Percentiles rank a stretch among this genome's conserved stretches.
Evolutionary conservation across 805 yeast genomes (phyloP).

Genomic region (Myxozyma sirexii): DNA sequence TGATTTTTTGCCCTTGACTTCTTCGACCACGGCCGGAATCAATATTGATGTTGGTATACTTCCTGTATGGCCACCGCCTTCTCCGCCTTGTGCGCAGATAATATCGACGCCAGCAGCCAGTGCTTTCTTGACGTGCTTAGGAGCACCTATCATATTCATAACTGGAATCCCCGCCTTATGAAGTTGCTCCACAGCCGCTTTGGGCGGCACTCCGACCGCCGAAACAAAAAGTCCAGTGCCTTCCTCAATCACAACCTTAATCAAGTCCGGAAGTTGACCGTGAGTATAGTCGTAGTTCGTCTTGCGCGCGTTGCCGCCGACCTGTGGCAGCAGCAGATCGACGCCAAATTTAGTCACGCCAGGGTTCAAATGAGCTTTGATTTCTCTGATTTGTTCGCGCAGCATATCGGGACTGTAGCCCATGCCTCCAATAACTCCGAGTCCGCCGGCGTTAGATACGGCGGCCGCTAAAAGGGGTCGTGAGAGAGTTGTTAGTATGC

Average conservation of each 20-base stretch:
- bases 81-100: constrained; percentile 40
- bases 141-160: constrained; percentile 39
- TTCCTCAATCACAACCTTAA: constrained; percentile 36
- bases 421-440: constrained; percentile 39
- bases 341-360: constrained; percentile 38
- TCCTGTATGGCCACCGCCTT: constrained; percentile 40
- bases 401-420: constrained; percentile 37
- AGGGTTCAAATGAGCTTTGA: constrained; percentile 31
- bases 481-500: constrained; percentile 1
- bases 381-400: constrained; percentile 36
- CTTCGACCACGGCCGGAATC: constrained; percentile 38
- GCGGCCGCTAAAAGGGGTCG: constrained; percentile 39
- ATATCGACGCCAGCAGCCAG: constrained; percentile 37
- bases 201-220: constrained; percentile 39
- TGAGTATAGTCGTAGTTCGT: constrained; percentile 38
- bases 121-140: constrained; percentile 36
- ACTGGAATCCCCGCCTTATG: constrained; percentile 37
- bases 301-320: constrained; percentile 39
- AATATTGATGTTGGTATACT: constrained; percentile 35
- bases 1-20: constrained; percentile 34
- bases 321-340: constrained; percentile 37
- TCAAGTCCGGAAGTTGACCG: constrained; percentile 35
- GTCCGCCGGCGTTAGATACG: constrained; percentile 40
- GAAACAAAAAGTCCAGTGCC: constrained; percentile 36
- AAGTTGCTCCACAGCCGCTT: constrained; percentile 35